Evolutionary conservation across 768 basidiomycete genomes (phyloP).

Genomic region (Boletus tomentosulus): DNA sequence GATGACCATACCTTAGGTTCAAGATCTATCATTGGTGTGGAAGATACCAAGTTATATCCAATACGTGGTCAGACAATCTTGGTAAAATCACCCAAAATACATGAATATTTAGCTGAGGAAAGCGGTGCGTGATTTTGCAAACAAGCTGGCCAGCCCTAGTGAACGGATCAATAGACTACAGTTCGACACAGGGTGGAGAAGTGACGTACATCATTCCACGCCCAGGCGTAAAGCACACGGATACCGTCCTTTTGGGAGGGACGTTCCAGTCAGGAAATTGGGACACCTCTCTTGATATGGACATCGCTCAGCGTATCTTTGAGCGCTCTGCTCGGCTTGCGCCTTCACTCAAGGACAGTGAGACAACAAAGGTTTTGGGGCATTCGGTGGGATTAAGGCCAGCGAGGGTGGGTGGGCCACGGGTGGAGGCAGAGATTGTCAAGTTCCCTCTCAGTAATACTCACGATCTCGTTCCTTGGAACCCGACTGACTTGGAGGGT

Average conservation of each 20-base stretch:
- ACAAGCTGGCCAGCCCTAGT: not conserved
- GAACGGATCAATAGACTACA: constrained; percentile 11
- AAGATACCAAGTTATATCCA: constrained; percentile 71
- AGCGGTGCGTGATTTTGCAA: constrained; percentile 19
- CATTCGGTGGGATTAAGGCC: constrained; percentile 62
- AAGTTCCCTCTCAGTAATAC: constrained; percentile 30
- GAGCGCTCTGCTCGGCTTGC: constrained; percentile 39
- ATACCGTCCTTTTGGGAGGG: constrained; percentile 53
- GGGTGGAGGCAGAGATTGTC: constrained; percentile 49
- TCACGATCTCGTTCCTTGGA: constrained; percentile 16
- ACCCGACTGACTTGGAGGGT: constrained; percentile 14
- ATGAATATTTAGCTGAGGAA: constrained; percentile 29
- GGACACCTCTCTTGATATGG: constrained; percentile 46
- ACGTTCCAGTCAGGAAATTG: constrained; percentile 48
- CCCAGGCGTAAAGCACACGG: constrained; percentile 38
- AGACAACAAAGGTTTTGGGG: constrained; percentile 39
- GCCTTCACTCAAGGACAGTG: constrained; percentile 32
- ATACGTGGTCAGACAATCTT: constrained; percentile 83
- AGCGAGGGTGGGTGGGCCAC: constrained; percentile 48
- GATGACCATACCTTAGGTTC: constrained; percentile 42
- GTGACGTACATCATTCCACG: constrained; percentile 63
- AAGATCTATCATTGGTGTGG: constrained; percentile 71
- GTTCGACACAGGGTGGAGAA: constrained; percentile 20
- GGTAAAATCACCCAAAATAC: constrained; percentile 62
- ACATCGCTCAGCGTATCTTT: constrained; percentile 42